These are phyloP conservation scores for Magnusiomyces magnusii DNA, from an alignment of 1,139 yeast genomes.

Conservation along the genomic window DNA sequence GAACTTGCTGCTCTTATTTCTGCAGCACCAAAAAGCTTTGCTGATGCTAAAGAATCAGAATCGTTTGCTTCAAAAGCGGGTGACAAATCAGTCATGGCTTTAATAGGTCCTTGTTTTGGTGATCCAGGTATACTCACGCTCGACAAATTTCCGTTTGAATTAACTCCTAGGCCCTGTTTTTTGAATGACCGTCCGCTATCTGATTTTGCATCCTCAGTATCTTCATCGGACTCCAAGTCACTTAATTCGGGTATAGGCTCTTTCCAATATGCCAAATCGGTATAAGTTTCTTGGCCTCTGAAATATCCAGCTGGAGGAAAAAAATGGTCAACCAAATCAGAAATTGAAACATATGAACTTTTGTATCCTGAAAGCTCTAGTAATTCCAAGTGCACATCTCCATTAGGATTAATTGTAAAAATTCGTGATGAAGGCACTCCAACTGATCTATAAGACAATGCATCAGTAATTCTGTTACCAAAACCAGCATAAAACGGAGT, in stretches of 20 bases:
- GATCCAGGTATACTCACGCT: neutral
- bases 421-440: conserved; percentile 92
- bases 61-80: neutral
- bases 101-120: neutral
- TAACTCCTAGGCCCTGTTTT: conserved; percentile 21
- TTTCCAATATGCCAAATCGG: conserved; percentile 90
- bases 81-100: neutral
- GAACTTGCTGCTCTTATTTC: neutral
- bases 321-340: conserved; percentile 93
- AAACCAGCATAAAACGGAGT: conserved; percentile 97
- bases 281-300: conserved; percentile 45
- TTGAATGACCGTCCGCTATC: conserved; percentile 18
- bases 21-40: neutral
- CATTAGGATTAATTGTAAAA: conserved; percentile 92
- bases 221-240: conserved; percentile 41
- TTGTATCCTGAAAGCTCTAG: conserved; percentile 89
- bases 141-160: neutral
- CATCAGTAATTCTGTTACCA: conserved; percentile 96
- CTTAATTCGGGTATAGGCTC: conserved; percentile 64
- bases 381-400: conserved; percentile 96
- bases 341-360: conserved; percentile 80
- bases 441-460: conserved; percentile 87
- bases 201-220: conserved; percentile 2
- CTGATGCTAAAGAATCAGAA: neutral
- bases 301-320: conserved; percentile 61